These are phyloP conservation scores for Sugiyamaella valdiviana DNA, from an alignment of 805 yeast species.

Conservation along the genomic window DNA sequence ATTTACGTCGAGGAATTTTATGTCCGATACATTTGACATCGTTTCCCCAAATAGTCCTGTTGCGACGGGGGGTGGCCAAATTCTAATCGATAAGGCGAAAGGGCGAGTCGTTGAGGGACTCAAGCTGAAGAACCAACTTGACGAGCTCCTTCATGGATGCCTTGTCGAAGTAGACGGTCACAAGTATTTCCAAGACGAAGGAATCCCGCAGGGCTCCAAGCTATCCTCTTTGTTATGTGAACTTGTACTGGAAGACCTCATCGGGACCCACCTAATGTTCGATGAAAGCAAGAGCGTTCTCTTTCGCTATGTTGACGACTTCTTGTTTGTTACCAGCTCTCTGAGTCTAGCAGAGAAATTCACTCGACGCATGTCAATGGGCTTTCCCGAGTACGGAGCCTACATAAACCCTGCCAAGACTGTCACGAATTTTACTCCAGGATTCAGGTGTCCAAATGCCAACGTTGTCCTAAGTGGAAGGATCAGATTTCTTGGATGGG, in stretches of 20 bases:
- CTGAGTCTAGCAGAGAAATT: conserved; percentile 29
- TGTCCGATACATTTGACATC: neutral
- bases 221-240: conserved; percentile 73
- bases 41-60: neutral
- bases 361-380: conserved; percentile 29
- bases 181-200: conserved; percentile 48
- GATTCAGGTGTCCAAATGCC: neutral
- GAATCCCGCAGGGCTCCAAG: conserved; percentile 81
- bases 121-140: conserved; percentile 43
- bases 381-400: conserved; percentile 41
- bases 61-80: neutral
- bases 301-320: conserved; percentile 78
- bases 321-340: conserved; percentile 56
- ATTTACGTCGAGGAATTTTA: neutral
- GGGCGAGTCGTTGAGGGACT: conserved; percentile 35
- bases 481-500: conserved; percentile 16
- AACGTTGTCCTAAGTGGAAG: neutral
- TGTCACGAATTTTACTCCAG: conserved; percentile 22
- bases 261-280: conserved; percentile 33
- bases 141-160: conserved; percentile 50
- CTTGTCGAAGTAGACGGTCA: conserved; percentile 32
- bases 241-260: conserved; percentile 57
- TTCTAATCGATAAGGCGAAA: conserved; percentile 25
- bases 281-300: conserved; percentile 35
- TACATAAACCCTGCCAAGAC: conserved; percentile 39